Evolutionary conservation across 2,329 filamentous ascomycete species (phyloP), one percentile per base, ranked within the genome.

Genomic region (Coccinonectria pachysandricola): DNA sequence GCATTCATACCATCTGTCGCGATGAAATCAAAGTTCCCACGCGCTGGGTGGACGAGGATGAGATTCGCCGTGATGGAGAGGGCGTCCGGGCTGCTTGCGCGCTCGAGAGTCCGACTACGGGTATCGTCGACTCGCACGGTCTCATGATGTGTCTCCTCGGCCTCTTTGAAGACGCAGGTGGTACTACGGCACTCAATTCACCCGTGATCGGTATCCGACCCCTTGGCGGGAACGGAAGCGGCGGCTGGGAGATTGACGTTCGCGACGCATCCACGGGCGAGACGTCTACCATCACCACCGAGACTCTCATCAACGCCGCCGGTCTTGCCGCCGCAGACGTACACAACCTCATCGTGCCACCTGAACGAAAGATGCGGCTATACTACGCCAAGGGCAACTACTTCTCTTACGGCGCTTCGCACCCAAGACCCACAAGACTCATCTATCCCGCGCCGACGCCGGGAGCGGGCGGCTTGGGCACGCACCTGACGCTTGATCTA

Each of bases 301-400:
- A 86, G 38, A 81, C 75, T 0, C 51, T 96, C 8, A 64, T 96
- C 46, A 98, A 96, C 57, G 75, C 79, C 2, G 88, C 88, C 0
- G 91, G 91, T 0, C 71, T 95, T 10, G 75, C 71, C 35, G 83
- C 87, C 12, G 79, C 79, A 26, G 60, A 60, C 12, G 62, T 96
- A 22, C 79, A 80, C 46, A 98, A 96, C 59, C 78, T 87, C 69
- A 71, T 96, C 19, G 65, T 84, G 0, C 75, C 78, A 0, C 42
- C 58, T 0, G 53, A 59, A 1, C 56, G 68, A 5, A 74, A 74
- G 26, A 60, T 62, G 19, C 68, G 56, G 13, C 69, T 85, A 5
- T 82, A 72, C 62, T 96, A 80, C 57, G 88, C 88, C 32, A 98
- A 98, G 60, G 91, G 91, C 1, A 88, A 84, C 34, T 98, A 98